Evolutionary conservation across 495 filamentous ascomycete species (phyloP).

Genomic region (Talaromyces borbonicus): DNA sequence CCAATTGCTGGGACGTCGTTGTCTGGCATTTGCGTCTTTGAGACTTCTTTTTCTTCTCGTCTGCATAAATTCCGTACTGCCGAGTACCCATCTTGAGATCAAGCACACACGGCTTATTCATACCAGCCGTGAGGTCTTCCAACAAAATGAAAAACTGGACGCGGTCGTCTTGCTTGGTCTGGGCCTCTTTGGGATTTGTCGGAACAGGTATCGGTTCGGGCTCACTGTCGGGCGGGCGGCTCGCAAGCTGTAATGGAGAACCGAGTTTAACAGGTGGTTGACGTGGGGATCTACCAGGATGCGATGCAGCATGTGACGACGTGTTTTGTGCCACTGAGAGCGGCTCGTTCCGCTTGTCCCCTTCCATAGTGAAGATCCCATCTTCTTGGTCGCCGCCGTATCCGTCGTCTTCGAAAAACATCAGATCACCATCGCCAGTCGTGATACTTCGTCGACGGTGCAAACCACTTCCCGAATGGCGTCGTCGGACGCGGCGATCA

Average conservation of each 20-base stretch:
- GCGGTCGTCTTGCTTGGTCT: slow-evolving; percentile 55
- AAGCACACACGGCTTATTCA: slow-evolving; percentile 92
- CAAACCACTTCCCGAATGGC: slow-evolving; percentile 74
- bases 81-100: slow-evolving; percentile 99
- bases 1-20: slow-evolving; percentile 85
- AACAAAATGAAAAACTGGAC: slow-evolving; percentile 89
- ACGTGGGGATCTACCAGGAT: background rate
- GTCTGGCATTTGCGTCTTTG: slow-evolving; percentile 85
- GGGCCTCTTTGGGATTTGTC: slow-evolving; percentile 72
- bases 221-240: slow-evolving; percentile 8
- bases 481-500: slow-evolving; percentile 35
- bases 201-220: slow-evolving; percentile 29
- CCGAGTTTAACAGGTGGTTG: background rate
- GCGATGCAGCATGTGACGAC: background rate
- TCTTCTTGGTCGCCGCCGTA: slow-evolving; percentile 74
- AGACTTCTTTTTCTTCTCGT: slow-evolving; percentile 83
- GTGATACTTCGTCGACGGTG: slow-evolving; percentile 57
- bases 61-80: slow-evolving; percentile 92
- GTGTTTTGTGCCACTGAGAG: slow-evolving; percentile 1
- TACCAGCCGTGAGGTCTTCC: slow-evolving; percentile 95
- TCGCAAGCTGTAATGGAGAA: slow-evolving; percentile 5
- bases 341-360: slow-evolving; percentile 27
- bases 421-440: slow-evolving; percentile 51
- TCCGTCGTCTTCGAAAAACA: slow-evolving; percentile 79
- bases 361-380: slow-evolving; percentile 66